These are phyloP conservation scores for Ceratocystis albifundus DNA, from an alignment of 2,329 filamentous ascomycete genomes.

Conservation along the genomic window DNA sequence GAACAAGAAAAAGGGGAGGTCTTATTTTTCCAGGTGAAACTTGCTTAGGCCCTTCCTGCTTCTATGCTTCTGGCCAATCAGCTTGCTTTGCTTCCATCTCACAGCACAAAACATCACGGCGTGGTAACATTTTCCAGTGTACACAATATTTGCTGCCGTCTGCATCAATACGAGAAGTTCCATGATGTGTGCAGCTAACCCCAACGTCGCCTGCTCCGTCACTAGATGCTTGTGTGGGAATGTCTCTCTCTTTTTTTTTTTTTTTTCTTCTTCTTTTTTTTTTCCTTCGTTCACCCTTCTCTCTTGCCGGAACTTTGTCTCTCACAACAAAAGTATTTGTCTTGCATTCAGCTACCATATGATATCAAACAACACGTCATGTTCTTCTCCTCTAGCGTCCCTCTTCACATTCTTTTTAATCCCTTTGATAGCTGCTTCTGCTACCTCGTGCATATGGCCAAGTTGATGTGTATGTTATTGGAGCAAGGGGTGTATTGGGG, in stretches of 20 bases:
- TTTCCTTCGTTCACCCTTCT: neutral
- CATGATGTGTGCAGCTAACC: neutral
- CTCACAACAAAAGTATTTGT: neutral
- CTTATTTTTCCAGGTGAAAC: too few relatives aligned
- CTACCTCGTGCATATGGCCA: neutral
- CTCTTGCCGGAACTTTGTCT: neutral
- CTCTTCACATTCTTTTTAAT: neutral
- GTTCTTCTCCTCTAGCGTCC: neutral
- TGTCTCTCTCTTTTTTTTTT: neutral
- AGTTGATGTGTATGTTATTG: neutral
- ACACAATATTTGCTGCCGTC: neutral
- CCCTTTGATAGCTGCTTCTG: neutral
- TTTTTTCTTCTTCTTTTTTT: neutral
- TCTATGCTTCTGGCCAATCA: too few relatives aligned
- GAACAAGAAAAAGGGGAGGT: neutral
- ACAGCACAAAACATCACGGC: neutral
- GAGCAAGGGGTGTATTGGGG: neutral
- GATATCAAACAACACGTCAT: slow-evolving; percentile 4
- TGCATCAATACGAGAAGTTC: slow-evolving; percentile 4
- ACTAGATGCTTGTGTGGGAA: neutral
- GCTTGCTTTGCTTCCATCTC: too few relatives aligned
- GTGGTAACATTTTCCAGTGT: neutral
- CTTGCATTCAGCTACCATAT: slow-evolving; percentile 2
- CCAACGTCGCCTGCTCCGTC: neutral
- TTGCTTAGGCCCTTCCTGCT: too few relatives aligned